Percentiles rank a stretch among this genome's conserved stretches.
Evolutionary conservation across 2,329 filamentous ascomycete species (phyloP).

Genomic region (Pestalotiopsis sp.): DNA sequence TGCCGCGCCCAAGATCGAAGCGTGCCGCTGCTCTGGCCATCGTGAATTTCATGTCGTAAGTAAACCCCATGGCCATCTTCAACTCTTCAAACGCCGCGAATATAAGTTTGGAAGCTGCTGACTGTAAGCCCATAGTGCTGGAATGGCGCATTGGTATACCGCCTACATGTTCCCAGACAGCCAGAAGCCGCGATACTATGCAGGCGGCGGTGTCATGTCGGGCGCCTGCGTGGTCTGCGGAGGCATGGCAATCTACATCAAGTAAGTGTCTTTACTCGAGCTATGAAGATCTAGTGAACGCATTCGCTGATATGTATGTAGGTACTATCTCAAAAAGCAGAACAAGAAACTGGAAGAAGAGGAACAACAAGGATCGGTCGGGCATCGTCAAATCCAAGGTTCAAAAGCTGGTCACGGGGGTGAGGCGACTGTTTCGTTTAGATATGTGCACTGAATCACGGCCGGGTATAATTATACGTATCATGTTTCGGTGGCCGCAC

Average conservation of each 20-base stretch:
- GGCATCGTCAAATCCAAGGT: not conserved
- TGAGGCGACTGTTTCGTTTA: not conserved
- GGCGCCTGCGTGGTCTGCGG: conserved; percentile 25
- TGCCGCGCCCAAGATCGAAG: conserved; percentile 23
- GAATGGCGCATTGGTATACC: conserved; percentile 27
- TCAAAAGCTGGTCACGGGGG: conserved; percentile 2
- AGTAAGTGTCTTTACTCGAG: conserved; percentile 11
- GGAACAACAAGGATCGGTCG: not conserved
- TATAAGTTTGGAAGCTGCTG: too few relatives aligned
- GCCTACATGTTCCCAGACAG: conserved; percentile 30
- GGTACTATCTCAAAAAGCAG: conserved; percentile 22
- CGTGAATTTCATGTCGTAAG: conserved; percentile 24
- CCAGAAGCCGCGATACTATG: conserved; percentile 30
- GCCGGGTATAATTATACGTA: too few relatives aligned
- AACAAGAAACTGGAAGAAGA: conserved; percentile 20
- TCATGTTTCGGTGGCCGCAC: too few relatives aligned
- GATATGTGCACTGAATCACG: conserved; percentile 1
- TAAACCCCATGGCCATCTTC: not conserved
- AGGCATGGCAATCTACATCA: conserved; percentile 26
- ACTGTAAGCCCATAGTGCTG: not conserved
- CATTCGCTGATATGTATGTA: not conserved
- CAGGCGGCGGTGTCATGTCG: conserved; percentile 27
- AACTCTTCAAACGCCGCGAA: too few relatives aligned
- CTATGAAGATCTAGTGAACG: not conserved
- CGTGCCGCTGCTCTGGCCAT: conserved; percentile 24